Evolutionary conservation across 192 early-diverging fungal species (phyloP).

Genomic region (Lobosporangium transversale): DNA sequence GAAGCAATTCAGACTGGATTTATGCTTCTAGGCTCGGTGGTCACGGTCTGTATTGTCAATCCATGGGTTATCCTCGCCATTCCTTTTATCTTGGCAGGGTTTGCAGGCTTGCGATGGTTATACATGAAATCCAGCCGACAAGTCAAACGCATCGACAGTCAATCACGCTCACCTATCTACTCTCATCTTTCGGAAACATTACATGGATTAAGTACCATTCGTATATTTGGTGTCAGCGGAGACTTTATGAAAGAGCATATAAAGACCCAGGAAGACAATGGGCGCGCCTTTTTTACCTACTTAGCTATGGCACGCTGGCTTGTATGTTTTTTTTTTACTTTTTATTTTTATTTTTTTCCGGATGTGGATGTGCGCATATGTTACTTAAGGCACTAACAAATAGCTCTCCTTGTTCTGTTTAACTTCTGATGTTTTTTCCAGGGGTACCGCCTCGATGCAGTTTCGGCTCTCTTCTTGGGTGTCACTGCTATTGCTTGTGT

Average conservation of each 20-base stretch:
- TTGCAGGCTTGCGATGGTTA: conserved; percentile 57
- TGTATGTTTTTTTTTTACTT: conserved; percentile 6
- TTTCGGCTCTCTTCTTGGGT: conserved; percentile 59
- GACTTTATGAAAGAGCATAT: conserved; percentile 66
- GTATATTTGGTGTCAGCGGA: conserved; percentile 65
- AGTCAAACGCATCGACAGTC: conserved; percentile 75
- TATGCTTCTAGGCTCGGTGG: conserved; percentile 68
- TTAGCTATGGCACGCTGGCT: conserved; percentile 65
- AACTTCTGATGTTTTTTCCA: conserved; percentile 55
- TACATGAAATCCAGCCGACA: conserved; percentile 70
- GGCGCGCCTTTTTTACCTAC: conserved; percentile 65
- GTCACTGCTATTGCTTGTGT: conserved; percentile 59
- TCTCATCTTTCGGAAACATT: conserved; percentile 68
- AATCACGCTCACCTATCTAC: conserved; percentile 72
- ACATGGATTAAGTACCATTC: conserved; percentile 74
- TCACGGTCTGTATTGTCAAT: conserved; percentile 70
- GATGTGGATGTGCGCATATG: conserved; percentile 26
- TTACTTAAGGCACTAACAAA: too few relatives aligned
- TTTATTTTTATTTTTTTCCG: neutral
- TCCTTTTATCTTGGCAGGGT: conserved; percentile 54
- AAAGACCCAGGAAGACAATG: conserved; percentile 68
- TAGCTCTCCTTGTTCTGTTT: conserved; percentile 55
- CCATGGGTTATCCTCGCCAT: conserved; percentile 67
- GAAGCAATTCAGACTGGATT: conserved; percentile 69
- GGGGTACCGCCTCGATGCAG: conserved; percentile 61